Evolutionary conservation across 192 early-diverging fungal species (phyloP).

Genomic region (Coemansia sp.): DNA sequence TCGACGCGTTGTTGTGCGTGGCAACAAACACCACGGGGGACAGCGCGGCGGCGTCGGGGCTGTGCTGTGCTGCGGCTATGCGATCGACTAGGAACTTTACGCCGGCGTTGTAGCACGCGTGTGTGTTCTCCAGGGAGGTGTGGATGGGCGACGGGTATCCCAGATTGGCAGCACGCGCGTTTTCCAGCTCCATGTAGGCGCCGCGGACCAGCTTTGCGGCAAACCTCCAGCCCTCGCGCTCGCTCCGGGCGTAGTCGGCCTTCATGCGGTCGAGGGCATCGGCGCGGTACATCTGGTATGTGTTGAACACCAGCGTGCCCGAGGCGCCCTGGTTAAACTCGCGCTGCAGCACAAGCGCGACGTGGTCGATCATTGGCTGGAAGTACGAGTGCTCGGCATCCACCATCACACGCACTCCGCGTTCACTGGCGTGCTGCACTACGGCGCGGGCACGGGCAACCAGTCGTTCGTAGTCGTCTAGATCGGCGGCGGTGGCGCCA

Average conservation of each 20-base stretch:
- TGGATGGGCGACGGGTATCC: constrained; percentile 80
- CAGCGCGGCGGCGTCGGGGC: constrained; percentile 5
- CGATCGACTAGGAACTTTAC: constrained; percentile 66
- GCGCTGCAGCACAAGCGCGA: constrained; percentile 65
- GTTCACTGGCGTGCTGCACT: constrained; percentile 57
- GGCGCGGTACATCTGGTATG: constrained; percentile 93
- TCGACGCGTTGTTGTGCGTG: constrained; percentile 83
- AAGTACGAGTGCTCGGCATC: constrained; percentile 95
- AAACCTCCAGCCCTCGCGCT: constrained; percentile 69
- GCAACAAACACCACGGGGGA: constrained; percentile 76
- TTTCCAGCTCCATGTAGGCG: constrained; percentile 78
- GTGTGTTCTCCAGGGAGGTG: constrained; percentile 72
- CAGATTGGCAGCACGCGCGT: constrained; percentile 62
- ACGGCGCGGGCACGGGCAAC: constrained; percentile 68
- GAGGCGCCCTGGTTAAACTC: constrained; percentile 59
- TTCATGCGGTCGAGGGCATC: constrained; percentile 59
- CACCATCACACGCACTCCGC: constrained; percentile 73
- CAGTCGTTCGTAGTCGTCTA: constrained; percentile 66
- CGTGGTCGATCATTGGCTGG: constrained; percentile 87
- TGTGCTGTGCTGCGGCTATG: constrained; percentile 41
- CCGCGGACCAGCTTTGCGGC: constrained; percentile 88
- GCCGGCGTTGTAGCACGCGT: constrained; percentile 76
- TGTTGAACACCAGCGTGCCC: constrained; percentile 82
- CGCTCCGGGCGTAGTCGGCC: constrained; percentile 61
- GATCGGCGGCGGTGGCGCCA: constrained; percentile 55